Evolutionary conservation across 805 yeast genomes (phyloP), one percentile per base, ranked within the genome.

Genomic region (Saturnispora saitoi): DNA sequence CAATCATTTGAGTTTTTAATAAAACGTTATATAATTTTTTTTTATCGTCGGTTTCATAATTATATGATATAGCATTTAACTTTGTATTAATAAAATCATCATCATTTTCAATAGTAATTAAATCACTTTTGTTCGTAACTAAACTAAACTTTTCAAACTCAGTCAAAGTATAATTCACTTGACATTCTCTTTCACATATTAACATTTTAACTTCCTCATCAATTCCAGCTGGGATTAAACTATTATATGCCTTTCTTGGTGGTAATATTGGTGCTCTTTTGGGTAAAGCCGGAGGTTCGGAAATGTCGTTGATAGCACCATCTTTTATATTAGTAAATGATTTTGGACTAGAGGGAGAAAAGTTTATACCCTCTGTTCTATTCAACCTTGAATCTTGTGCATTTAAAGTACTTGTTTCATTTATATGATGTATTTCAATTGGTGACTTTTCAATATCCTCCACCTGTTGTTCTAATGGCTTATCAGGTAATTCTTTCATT

Each of bases 211-310:
- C 29, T 17, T 19, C 17, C 14, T 24, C 32, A 12, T 47, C 42
- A n/a, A 47, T 19, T 3, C 22, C 37, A 7, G 29, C 15, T 26
- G 49, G 49, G 12, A 45, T 17, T 6, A 26, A 26, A 5, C 26
- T 12, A 15, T 11, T 30, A 20, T 12, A 11, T 14, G 15, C 19
- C 20, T 36, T 47, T 19, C 49, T 40, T 10, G 30, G 41, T 10
- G 49, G 49, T 41, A 47, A 34, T 4, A 31, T 31, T 11, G 49
- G 49, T 6, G 49, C 49, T n/a, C 49, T 47, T 7, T 12, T 31
- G n/a, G 49, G 49, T 41, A 47, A 22, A 9, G 3, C 14, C 22
- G 49, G 49, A 15, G 49, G 45, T 12, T 32, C 34, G 14, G 45
- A 24, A 12, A 36, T 34, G 12, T 47, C 48, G 20, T 45, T 30